phyloP scores from a whole-genome alignment of 1,284 basidiomycete genomes.

The Gymnopus androsaceus region DNA sequence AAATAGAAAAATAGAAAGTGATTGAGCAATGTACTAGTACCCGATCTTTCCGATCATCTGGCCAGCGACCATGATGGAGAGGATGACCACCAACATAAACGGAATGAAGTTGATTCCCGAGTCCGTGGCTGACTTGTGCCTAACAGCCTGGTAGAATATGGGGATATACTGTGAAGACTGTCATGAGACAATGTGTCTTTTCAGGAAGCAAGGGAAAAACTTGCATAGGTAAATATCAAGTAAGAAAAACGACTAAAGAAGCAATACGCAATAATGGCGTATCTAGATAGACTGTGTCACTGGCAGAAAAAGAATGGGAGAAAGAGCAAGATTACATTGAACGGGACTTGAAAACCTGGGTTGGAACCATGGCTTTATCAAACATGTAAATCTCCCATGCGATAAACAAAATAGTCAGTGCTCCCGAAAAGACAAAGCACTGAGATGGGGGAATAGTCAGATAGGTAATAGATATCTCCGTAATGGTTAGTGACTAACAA shows the following conservation, averaged over 20 bases:
- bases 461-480: neutral
- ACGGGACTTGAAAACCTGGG: slow-evolving; percentile 15
- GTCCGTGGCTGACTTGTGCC: slow-evolving; percentile 35
- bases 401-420: slow-evolving; percentile 10
- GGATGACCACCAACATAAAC: slow-evolving; percentile 38
- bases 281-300: neutral
- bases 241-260: slow-evolving; percentile 20
- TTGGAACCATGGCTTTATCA: slow-evolving; percentile 18
- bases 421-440: slow-evolving; percentile 12
- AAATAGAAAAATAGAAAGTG: no score
- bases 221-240: slow-evolving; percentile 16
- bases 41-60: slow-evolving; percentile 28
- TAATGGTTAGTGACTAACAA: neutral
- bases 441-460: no score
- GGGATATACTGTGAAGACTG: slow-evolving; percentile 19
- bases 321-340: slow-evolving; percentile 13
- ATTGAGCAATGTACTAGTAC: no score
- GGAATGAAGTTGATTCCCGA: slow-evolving; percentile 46
- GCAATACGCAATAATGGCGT: slow-evolving; percentile 15
- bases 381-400: neutral
- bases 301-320: neutral
- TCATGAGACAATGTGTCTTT: neutral
- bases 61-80: slow-evolving; percentile 38
- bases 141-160: slow-evolving; percentile 36
- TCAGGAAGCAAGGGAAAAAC: neutral